Evolutionary conservation across 202 grass and related monocot genomes (phyloP).

Genomic region (Panicum hallii): DNA sequence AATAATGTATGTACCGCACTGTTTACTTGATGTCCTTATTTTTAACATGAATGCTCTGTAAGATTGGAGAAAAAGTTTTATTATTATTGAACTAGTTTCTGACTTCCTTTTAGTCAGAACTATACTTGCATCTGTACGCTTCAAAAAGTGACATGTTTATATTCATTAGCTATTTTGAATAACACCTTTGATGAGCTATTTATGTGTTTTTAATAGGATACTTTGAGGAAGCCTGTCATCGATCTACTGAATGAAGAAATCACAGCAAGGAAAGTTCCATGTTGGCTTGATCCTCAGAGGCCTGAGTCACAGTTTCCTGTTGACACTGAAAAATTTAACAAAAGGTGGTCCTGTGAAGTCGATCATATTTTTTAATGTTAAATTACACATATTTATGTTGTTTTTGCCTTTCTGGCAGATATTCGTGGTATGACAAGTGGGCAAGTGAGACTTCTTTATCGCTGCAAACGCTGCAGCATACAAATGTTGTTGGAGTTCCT

Average conservation of each 20-base stretch:
- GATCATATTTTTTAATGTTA: constrained; percentile 6
- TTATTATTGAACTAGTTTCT: background rate
- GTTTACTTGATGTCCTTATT: constrained; percentile 24
- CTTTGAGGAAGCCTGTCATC: constrained; percentile 69
- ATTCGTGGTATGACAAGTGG: constrained; percentile 66
- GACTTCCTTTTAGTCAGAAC: constrained; percentile 6
- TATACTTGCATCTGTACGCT: background rate
- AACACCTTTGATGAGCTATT: constrained; percentile 27
- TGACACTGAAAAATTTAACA: constrained; percentile 48
- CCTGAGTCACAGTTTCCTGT: constrained; percentile 63
- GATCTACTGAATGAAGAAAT: constrained; percentile 64
- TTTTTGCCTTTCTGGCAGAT: constrained; percentile 46
- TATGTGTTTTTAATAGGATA: constrained; percentile 51
- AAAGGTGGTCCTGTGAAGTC: constrained; percentile 50
- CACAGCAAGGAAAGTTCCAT: constrained; percentile 58
- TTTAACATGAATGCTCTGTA: background rate
- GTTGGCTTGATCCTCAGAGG: constrained; percentile 70
- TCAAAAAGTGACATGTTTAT: background rate
- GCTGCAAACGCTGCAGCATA: constrained; percentile 35
- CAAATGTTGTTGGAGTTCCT: constrained; percentile 41
- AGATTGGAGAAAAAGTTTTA: background rate
- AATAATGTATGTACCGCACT: constrained; percentile 70
- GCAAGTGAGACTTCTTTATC: constrained; percentile 50
- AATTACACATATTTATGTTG: constrained; percentile 31
- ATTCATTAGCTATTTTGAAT: background rate